phyloP scores from a whole-genome alignment of 169 alveolate genomes.

The Plasmodium blacklocki region DNA sequence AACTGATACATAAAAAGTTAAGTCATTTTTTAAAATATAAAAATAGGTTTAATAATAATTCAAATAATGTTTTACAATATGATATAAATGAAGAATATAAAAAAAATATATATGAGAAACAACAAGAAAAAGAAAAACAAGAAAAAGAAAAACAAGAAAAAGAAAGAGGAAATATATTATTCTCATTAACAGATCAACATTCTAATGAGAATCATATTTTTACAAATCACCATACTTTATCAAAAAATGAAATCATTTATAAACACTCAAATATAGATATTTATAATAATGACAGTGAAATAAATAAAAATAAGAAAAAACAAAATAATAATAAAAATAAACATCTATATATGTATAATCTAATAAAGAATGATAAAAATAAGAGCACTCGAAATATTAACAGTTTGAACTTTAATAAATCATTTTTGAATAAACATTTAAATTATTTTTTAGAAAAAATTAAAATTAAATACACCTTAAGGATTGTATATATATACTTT shows the following conservation, averaged over 20 bases:
- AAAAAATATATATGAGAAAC: neutral
- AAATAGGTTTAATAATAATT: slow-evolving; percentile 10
- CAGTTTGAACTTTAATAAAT: neutral
- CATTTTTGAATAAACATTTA: slow-evolving; percentile 1
- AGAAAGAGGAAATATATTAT: neutral
- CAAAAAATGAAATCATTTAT: neutral
- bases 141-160: no score
- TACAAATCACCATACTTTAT: neutral
- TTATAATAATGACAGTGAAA: neutral
- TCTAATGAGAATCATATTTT: neutral
- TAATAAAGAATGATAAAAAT: neutral
- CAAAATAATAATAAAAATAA: neutral
- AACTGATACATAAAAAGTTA: slow-evolving; percentile 39
- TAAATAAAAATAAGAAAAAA: neutral
- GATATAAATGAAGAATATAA: neutral
- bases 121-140: neutral
- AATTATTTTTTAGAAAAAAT: slow-evolving; percentile 26
- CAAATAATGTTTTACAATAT: neutral
- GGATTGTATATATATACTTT: slow-evolving; percentile 43
- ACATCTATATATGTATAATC: neutral
- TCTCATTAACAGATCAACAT: neutral
- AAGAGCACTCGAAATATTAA: neutral
- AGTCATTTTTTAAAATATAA: slow-evolving; percentile 55
- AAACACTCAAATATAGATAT: neutral
- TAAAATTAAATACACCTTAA: slow-evolving; percentile 48